A percentile compares a stretch with the other conserved stretches of the same genome.
Evolutionary conservation across 768 basidiomycete genomes (phyloP).

Genomic region (Daedaleopsis sinensis): DNA sequence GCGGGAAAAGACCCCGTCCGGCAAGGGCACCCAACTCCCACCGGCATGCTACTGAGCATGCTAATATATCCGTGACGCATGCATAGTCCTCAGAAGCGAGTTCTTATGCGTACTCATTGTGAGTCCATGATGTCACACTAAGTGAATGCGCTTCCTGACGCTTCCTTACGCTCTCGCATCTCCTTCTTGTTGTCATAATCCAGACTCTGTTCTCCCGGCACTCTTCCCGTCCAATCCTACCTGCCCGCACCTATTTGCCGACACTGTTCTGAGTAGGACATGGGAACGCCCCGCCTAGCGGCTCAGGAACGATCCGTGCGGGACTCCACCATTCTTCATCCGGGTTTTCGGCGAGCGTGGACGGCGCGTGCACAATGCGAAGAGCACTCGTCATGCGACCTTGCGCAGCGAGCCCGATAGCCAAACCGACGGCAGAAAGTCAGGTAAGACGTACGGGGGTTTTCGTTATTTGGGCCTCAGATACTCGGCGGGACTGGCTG

Average conservation of each 20-base stretch:
- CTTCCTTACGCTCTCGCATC: not conserved
- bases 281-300: not conserved
- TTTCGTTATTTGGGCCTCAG: not conserved
- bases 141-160: not conserved
- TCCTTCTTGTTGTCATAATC: not conserved
- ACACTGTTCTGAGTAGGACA: not conserved
- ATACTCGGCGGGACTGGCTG: not conserved
- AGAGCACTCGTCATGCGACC: not conserved
- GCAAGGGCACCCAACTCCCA: too few relatives aligned
- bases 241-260: not conserved
- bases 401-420: conserved; percentile 2
- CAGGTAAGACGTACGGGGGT: not conserved
- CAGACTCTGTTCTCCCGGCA: not conserved
- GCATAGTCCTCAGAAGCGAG: not conserved
- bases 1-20: too few relatives aligned
- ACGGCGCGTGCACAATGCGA: not conserved
- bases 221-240: not conserved
- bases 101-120: not conserved
- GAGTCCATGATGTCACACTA: conserved; percentile 8
- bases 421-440: not conserved
- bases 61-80: too few relatives aligned
- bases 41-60: too few relatives aligned
- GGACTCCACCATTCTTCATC: not conserved
- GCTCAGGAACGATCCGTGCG: not conserved
- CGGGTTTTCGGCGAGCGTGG: not conserved